phyloP scores from a whole-genome alignment of 371 early-diverging fungal species.

The Mortierella sp. region DNA sequence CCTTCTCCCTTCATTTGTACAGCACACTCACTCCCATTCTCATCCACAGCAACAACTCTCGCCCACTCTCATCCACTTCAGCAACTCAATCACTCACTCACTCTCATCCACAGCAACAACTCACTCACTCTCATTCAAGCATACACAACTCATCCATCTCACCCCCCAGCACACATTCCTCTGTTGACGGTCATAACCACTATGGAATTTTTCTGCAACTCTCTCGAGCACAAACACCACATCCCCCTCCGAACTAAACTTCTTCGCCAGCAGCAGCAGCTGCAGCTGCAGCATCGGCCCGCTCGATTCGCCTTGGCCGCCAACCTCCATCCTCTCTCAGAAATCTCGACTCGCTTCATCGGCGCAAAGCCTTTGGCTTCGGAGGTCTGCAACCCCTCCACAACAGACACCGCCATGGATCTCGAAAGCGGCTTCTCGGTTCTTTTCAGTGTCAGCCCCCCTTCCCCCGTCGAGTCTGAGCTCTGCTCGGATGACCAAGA shows the following conservation, averaged over 20 bases:
- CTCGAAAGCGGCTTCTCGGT: constrained; percentile 22
- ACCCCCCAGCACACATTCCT: neutral
- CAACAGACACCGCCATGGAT: constrained; percentile 30
- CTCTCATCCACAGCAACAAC: neutral
- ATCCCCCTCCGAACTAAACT: neutral
- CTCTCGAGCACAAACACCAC: neutral
- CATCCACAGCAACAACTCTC: neutral
- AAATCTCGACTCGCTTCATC: neutral
- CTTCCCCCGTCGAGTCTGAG: constrained; percentile 33
- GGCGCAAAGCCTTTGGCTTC: constrained; percentile 7
- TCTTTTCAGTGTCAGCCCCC: constrained; percentile 44
- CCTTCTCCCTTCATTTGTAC: no score
- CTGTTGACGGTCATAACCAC: constrained; percentile 6
- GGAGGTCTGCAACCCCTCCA: neutral
- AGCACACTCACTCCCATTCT: neutral
- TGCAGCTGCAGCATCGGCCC: neutral
- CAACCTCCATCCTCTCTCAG: neutral
- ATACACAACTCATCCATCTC: neutral
- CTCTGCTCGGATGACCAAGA: constrained; percentile 44
- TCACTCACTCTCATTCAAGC: neutral
- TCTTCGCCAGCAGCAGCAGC: neutral
- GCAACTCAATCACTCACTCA: neutral
- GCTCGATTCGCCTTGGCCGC: neutral
- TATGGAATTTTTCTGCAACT: neutral
- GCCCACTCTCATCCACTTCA: neutral